phyloP scores from a whole-genome alignment of 2,329 filamentous ascomycete species.

The Lasiodiplodia citricola region DNA sequence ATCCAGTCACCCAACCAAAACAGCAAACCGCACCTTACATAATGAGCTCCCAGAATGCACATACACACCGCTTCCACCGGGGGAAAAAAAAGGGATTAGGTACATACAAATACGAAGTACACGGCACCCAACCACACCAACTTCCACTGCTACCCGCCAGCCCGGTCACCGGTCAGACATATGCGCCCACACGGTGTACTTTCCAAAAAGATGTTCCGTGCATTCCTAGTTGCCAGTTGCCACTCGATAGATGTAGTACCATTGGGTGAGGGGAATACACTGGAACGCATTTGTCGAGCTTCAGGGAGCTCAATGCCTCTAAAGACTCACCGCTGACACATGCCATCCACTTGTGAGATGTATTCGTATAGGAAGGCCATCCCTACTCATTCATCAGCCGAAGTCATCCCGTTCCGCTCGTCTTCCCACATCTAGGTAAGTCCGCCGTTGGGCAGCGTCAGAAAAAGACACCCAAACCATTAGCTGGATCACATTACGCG shows the following conservation, averaged over 20 bases:
- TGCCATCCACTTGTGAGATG: not conserved
- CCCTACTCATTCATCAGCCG: not conserved
- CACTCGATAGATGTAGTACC: too few species aligned
- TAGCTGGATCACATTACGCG: not conserved
- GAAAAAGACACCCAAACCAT: not conserved
- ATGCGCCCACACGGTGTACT: not conserved
- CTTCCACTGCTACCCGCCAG: not conserved
- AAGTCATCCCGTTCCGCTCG: too few species aligned
- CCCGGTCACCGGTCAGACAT: not conserved
- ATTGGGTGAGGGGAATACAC: too few species aligned
- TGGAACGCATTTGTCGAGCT: too few species aligned
- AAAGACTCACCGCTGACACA: not conserved
- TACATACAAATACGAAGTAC: too few species aligned
- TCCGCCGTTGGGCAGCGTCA: not conserved
- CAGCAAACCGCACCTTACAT: too few species aligned
- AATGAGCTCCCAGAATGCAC: too few species aligned
- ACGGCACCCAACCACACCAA: not conserved
- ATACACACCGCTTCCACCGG: too few species aligned
- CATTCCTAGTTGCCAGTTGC: too few species aligned
- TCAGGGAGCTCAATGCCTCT: not conserved
- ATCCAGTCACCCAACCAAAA: too few species aligned
- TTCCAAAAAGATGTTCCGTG: too few species aligned
- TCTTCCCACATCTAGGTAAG: not conserved
- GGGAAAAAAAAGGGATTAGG: too few species aligned
- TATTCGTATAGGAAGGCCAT: not conserved